Percentiles rank a stretch among this genome's conserved stretches.
These are phyloP conservation scores for Ogataea methylovora DNA, from an alignment of 805 yeast genomes.

Conservation along the genomic window DNA sequence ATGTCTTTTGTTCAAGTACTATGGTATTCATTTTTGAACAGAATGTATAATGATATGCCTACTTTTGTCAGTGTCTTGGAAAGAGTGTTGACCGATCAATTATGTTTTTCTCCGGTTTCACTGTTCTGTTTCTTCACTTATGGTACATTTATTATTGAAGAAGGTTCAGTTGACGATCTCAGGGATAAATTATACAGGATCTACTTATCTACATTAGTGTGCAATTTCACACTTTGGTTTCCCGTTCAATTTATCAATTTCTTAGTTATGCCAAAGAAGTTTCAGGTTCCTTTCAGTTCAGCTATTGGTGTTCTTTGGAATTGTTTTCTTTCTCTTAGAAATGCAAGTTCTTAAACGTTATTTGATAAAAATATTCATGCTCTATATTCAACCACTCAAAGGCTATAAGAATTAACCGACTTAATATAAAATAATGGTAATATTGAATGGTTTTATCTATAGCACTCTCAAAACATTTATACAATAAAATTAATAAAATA, in stretches of 20 bases:
- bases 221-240: slow-evolving; percentile 75
- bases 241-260: slow-evolving; percentile 74
- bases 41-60: slow-evolving; percentile 72
- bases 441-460: too few species aligned
- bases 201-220: slow-evolving; percentile 60
- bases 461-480: too few species aligned
- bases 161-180: slow-evolving; percentile 59
- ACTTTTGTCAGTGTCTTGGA: slow-evolving; percentile 78
- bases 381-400: too few species aligned
- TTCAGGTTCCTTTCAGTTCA: slow-evolving; percentile 89
- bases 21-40: slow-evolving; percentile 82
- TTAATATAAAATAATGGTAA: too few species aligned
- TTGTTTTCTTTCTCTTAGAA: slow-evolving; percentile 79
- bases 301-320: slow-evolving; percentile 89
- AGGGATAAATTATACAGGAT: slow-evolving; percentile 54
- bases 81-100: slow-evolving; percentile 84
- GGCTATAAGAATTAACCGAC: too few species aligned
- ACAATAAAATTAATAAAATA: too few species aligned
- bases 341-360: too few species aligned
- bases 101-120: slow-evolving; percentile 83
- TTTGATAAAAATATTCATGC: too few species aligned
- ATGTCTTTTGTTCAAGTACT: slow-evolving; percentile 78
- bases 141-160: slow-evolving; percentile 75
- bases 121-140: slow-evolving; percentile 75
- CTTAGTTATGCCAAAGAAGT: slow-evolving; percentile 55